Conservation (phyloP, 169 alveolate species). For the Neospora caninum region DNA sequence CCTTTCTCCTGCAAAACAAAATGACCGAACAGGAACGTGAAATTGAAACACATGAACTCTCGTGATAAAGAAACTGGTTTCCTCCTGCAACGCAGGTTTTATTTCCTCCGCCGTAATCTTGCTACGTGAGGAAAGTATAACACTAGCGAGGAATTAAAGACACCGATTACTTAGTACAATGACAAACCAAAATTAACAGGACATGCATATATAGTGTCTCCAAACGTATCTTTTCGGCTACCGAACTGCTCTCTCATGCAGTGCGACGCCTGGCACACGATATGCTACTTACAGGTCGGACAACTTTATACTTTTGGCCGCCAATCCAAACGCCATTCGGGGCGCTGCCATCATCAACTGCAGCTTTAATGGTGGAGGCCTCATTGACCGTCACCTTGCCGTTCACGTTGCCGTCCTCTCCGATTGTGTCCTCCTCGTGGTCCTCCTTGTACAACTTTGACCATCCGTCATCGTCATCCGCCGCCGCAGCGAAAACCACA, state of each 20-base stretch:
- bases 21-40: neutral
- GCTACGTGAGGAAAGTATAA: too few relatives aligned
- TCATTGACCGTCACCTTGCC: conserved; percentile 69
- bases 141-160: too few relatives aligned
- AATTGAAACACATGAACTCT: neutral
- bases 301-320: conserved; percentile 71
- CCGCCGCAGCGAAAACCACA: conserved; percentile 69
- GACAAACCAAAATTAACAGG: too few relatives aligned
- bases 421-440: conserved; percentile 71
- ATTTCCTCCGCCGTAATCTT: too few relatives aligned
- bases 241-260: neutral
- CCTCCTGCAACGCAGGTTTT: too few relatives aligned
- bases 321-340: conserved; percentile 79
- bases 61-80: too few relatives aligned
- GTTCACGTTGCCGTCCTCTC: conserved; percentile 69
- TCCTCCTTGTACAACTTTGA: conserved; percentile 67
- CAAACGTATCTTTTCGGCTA: neutral
- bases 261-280: neutral
- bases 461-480: conserved; percentile 74
- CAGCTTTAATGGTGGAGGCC: conserved; percentile 68
- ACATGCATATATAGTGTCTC: too few relatives aligned
- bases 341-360: conserved; percentile 73
- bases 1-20: conserved; percentile 31
- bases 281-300: conserved; percentile 55
- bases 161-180: too few relatives aligned